Conservation (phyloP, 31 red algal species). For the Odonthalia washingtoniensis region DNA sequence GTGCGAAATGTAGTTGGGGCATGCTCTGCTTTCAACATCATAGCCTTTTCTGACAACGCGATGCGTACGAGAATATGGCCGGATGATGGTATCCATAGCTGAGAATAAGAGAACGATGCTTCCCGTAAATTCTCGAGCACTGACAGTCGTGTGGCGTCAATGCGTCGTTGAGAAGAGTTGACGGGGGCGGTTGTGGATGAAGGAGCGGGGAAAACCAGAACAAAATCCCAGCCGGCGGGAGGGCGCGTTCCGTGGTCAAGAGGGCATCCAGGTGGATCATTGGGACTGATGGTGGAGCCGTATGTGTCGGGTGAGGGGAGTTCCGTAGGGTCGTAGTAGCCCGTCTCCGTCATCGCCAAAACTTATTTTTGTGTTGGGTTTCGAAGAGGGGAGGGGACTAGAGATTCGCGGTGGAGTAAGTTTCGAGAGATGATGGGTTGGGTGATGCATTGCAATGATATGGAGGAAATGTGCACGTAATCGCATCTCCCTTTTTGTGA, state of each 20-base stretch:
- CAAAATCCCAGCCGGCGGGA: constrained; percentile 62
- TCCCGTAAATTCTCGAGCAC: constrained; percentile 39
- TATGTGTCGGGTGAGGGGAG: neutral
- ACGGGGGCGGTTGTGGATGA: neutral
- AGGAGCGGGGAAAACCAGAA: constrained; percentile 54
- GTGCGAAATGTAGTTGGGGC: constrained; percentile 60
- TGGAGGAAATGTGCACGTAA: too few relatives aligned
- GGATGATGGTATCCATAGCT: constrained; percentile 66
- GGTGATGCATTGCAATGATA: too few relatives aligned
- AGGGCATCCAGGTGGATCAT: neutral
- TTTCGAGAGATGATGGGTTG: too few relatives aligned
- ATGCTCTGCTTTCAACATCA: constrained; percentile 71
- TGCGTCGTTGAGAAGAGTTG: neutral
- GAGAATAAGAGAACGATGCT: constrained; percentile 78
- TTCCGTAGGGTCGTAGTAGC: neutral
- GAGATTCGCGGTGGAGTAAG: too few relatives aligned
- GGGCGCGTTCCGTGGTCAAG: constrained; percentile 26
- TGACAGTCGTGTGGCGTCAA: constrained; percentile 13
- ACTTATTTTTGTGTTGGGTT: too few relatives aligned
- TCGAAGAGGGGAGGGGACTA: too few relatives aligned
- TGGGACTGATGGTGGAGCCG: neutral
- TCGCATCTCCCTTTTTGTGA: too few relatives aligned
- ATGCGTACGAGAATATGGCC: constrained; percentile 65
- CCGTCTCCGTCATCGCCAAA: too few relatives aligned
- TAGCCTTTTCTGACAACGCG: constrained; percentile 43